phyloP scores from a whole-genome alignment of 768 basidiomycete genomes.

The Lactarius vividus region DNA sequence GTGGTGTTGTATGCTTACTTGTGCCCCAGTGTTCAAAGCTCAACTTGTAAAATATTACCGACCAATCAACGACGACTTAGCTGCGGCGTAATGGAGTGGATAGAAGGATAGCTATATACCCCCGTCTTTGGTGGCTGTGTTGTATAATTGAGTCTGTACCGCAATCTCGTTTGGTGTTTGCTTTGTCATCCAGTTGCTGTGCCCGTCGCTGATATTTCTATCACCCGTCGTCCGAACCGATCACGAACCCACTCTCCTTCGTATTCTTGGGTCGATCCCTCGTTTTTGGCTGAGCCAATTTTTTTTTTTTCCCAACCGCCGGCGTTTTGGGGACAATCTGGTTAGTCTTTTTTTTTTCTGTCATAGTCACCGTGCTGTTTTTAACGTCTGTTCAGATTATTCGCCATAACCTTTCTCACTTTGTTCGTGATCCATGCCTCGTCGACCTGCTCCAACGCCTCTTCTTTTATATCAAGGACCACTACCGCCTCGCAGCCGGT shows the following conservation, averaged over 20 bases:
- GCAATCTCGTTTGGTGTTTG: slow-evolving; percentile 6
- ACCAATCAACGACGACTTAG: slow-evolving; percentile 39
- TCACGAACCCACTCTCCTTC: slow-evolving; percentile 1
- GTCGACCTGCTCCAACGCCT: slow-evolving; percentile 65
- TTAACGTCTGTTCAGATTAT: slow-evolving; percentile 1
- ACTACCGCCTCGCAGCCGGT: slow-evolving; percentile 54
- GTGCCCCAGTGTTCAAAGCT: slow-evolving; percentile 46
- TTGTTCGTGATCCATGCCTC: slow-evolving; percentile 47
- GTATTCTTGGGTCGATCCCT: slow-evolving; percentile 17
- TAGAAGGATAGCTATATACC: slow-evolving; percentile 15
- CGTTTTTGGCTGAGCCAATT: slow-evolving; percentile 19
- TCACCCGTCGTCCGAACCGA: neutral
- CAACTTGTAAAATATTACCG: slow-evolving; percentile 75
- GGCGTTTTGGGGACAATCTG: neutral
- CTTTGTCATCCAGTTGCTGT: slow-evolving; percentile 24
- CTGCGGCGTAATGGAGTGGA: slow-evolving; percentile 31
- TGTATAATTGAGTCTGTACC: slow-evolving; percentile 6
- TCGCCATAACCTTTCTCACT: neutral
- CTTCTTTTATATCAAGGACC: slow-evolving; percentile 62
- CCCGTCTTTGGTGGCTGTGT: slow-evolving; percentile 3
- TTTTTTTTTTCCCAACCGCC: neutral
- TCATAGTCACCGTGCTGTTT: neutral
- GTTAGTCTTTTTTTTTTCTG: neutral
- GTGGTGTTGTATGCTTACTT: slow-evolving; percentile 16
- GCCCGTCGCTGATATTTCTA: neutral